These are phyloP conservation scores for Boletus semigastroideus DNA, from an alignment of 1,284 basidiomycete genomes.

Conservation along the genomic window DNA sequence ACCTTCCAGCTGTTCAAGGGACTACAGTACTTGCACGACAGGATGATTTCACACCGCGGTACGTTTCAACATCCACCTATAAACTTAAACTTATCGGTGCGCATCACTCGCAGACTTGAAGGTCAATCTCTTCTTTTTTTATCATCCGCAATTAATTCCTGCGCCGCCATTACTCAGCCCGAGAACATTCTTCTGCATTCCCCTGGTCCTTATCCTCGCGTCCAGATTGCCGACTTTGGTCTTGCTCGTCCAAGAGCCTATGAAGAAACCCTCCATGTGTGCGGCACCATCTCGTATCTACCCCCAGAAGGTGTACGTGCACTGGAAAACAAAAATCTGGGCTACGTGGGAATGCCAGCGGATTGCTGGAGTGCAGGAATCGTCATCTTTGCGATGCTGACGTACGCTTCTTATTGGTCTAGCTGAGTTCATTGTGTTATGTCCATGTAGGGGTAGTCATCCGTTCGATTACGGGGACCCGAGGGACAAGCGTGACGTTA, in stretches of 20 bases:
- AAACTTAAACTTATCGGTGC: slow-evolving; percentile 2
- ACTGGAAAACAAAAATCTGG: slow-evolving; percentile 65
- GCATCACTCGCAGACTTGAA: slow-evolving; percentile 61
- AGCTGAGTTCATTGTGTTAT: slow-evolving; percentile 9
- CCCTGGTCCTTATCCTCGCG: slow-evolving; percentile 77
- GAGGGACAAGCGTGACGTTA: slow-evolving; percentile 23
- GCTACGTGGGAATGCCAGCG: slow-evolving; percentile 76
- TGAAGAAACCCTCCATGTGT: slow-evolving; percentile 77
- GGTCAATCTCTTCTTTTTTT: slow-evolving; percentile 35
- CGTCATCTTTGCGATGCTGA: slow-evolving; percentile 77
- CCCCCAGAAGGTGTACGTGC: slow-evolving; percentile 81
- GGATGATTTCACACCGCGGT: slow-evolving; percentile 81
- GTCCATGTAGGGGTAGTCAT: slow-evolving; percentile 55
- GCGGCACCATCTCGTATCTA: slow-evolving; percentile 82
- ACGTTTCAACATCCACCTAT: slow-evolving; percentile 1
- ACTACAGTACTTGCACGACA: slow-evolving; percentile 72
- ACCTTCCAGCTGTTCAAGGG: slow-evolving; percentile 78
- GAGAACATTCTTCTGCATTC: slow-evolving; percentile 81
- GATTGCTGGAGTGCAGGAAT: slow-evolving; percentile 86
- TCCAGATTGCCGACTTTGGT: slow-evolving; percentile 85
- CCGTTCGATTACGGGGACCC: slow-evolving; percentile 65
- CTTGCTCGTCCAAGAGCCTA: slow-evolving; percentile 77
- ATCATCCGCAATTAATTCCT: neutral
- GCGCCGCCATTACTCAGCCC: too few relatives aligned
- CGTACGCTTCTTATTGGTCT: slow-evolving; percentile 43